Evolutionary conservation across 2,329 filamentous ascomycete genomes (phyloP).

Genomic region (Drechslerella stenobrocha): DNA sequence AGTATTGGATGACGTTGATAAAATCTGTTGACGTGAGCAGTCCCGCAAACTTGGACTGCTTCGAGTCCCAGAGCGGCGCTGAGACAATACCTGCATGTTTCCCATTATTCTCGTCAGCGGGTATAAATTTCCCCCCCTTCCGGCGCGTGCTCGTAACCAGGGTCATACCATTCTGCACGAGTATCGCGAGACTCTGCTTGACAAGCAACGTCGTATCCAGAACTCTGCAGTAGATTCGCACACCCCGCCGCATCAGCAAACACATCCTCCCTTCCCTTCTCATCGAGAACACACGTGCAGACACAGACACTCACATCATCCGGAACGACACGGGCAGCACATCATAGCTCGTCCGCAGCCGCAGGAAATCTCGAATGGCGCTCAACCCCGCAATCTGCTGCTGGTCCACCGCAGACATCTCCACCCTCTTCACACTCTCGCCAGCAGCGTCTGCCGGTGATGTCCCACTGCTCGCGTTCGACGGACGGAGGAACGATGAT

Average conservation of each 20-base stretch:
- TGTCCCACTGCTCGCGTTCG: constrained; percentile 17
- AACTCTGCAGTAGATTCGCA: constrained; percentile 58
- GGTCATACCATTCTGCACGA: constrained; percentile 84
- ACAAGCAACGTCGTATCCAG: constrained; percentile 94
- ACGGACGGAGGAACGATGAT: constrained; percentile 45
- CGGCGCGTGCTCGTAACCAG: neutral
- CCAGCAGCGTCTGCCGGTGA: no score
- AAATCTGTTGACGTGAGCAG: constrained; percentile 95
- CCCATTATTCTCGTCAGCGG: constrained; percentile 41
- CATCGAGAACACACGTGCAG: neutral
- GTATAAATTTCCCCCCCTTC: no score
- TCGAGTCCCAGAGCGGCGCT: constrained; percentile 94
- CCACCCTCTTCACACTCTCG: constrained; percentile 12
- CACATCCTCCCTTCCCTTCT: neutral
- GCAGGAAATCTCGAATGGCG: constrained; percentile 92
- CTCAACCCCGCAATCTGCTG: constrained; percentile 58
- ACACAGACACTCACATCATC: constrained; percentile 64
- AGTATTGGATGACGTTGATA: constrained; percentile 98
- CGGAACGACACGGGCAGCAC: constrained; percentile 94
- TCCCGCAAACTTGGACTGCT: constrained; percentile 87
- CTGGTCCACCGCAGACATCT: constrained; percentile 22
- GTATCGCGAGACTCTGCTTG: constrained; percentile 93
- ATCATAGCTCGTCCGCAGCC: constrained; percentile 94
- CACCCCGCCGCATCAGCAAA: no score
- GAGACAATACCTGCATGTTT: constrained; percentile 80